Base-by-base conservation (phyloP, 805 yeast species). In the Saccharomycopsis olivae region DNA sequence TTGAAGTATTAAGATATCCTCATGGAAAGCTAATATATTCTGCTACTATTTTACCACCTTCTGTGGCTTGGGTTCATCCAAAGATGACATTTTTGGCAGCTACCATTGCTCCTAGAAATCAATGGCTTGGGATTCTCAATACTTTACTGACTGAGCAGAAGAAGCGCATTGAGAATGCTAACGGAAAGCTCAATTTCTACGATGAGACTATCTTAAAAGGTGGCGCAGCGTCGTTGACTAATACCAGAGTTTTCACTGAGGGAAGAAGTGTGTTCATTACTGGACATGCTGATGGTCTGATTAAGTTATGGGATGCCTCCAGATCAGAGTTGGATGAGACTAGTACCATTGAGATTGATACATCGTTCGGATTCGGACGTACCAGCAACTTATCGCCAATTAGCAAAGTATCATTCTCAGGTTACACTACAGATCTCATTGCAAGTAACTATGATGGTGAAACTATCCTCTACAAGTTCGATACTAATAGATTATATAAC, bases 241-340 rank as follows among this genome's bases (percentile, higher is more conserved):
- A 62, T 23, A 57, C 68, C 29, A 68, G 76, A 36, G 61, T 68
- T 2, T 60, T 60, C 43, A 21, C n/a, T 17, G 76, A 71, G 27
- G 58, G 63, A 17, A 66, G 82, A 30, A 72, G 78, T 3, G 72
- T 71, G 10, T 62, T 88, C 31, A 76, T 86, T 1, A 78, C 95
- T 0, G 97, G 96, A 1, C 95, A 92, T 53, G 72, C 77, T 27
- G 80, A 80, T 55, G 97, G 96, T 0, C 71, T 78, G 27, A 73
- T 92, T 0, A 68, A 96, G 39, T 64, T 89, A 8, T 78, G 87
- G 76, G 95, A 89, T 59, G 78, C 86, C 0, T 75, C 94, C 0
- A 74, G 77, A 41, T 81, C 82, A 16, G 95, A 84, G 46, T 51
- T 77, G 5, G 75, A 69, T 41, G 77, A 75, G 29, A 60, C 70